phyloP scores from a whole-genome alignment of 805 yeast genomes.

The Ogataea glucozyma region DNA sequence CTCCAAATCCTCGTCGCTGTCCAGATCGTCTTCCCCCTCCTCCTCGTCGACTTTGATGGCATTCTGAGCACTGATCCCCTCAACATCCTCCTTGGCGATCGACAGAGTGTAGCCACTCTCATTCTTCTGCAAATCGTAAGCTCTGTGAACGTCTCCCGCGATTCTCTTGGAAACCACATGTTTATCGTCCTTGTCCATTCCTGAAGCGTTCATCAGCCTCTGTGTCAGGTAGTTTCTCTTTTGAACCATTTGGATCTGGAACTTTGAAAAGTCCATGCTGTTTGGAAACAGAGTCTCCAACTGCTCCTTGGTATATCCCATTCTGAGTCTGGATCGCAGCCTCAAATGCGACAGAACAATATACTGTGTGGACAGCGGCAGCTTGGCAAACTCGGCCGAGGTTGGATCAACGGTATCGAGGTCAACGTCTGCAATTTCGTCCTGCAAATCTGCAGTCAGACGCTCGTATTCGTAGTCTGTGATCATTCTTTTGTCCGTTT shows the following conservation, averaged over 20 bases:
- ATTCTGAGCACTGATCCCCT: constrained; percentile 41
- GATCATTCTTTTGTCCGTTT: constrained; percentile 70
- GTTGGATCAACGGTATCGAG: constrained; percentile 78
- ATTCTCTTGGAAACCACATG: constrained; percentile 53
- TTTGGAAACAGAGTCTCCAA: constrained; percentile 78
- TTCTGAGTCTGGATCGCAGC: constrained; percentile 80
- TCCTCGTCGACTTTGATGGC: constrained; percentile 51
- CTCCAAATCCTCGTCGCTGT: constrained; percentile 15
- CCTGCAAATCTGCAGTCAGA: constrained; percentile 54
- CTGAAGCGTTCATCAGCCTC: constrained; percentile 76
- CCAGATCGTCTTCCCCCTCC: constrained; percentile 15
- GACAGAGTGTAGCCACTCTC: constrained; percentile 86
- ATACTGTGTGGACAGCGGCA: constrained; percentile 88
- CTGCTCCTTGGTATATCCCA: constrained; percentile 95
- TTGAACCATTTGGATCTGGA: constrained; percentile 90
- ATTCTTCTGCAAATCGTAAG: constrained; percentile 71
- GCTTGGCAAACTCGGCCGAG: constrained; percentile 68
- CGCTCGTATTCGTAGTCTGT: constrained; percentile 71
- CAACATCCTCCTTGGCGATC: constrained; percentile 41
- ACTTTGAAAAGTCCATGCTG: constrained; percentile 85
- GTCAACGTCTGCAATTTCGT: constrained; percentile 67
- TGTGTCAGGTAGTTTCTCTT: constrained; percentile 91
- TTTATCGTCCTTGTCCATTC: constrained; percentile 58
- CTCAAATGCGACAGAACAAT: constrained; percentile 83
- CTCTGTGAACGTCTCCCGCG: constrained; percentile 79